Evolutionary conservation across 164 flowering plant species (phyloP).

Genomic region (Chimonanthus praecox): DNA sequence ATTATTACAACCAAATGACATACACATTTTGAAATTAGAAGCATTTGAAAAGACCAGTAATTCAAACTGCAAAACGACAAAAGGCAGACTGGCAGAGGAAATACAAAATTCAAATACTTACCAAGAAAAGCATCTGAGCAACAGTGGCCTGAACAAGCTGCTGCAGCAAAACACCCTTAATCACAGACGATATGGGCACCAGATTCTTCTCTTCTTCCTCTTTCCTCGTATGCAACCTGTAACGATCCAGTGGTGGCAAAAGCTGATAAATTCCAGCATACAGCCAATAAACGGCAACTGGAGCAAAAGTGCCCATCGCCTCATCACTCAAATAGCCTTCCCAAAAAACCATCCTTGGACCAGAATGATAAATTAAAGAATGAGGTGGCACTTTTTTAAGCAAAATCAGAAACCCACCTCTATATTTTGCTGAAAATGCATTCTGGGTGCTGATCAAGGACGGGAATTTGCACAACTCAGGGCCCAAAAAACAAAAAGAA

Average conservation of each 20-base stretch:
- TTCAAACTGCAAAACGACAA: not conserved
- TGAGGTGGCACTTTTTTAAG: not conserved
- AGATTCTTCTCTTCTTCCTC: conserved; percentile 66
- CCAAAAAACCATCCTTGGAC: conserved; percentile 57
- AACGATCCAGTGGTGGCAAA: conserved; percentile 52
- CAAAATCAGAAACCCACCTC: conserved; percentile 2
- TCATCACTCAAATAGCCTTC: conserved; percentile 80
- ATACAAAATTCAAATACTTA: conserved; percentile 15
- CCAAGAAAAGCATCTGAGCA: conserved; percentile 55
- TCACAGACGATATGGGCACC: conserved; percentile 48
- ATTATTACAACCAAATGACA: too few species aligned
- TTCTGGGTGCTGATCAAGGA: not conserved
- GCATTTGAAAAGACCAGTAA: not conserved
- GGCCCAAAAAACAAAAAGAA: not conserved
- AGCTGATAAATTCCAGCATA: conserved; percentile 77
- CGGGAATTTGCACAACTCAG: not conserved
- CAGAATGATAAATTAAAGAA: not conserved
- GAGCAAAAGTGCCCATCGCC: conserved; percentile 73
- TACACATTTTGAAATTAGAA: not conserved
- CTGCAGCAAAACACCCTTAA: conserved; percentile 74
- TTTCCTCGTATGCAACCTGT: conserved; percentile 57
- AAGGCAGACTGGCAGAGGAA: not conserved
- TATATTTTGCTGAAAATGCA: not conserved
- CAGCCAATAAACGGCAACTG: conserved; percentile 70
- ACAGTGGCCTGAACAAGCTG: conserved; percentile 73